These are phyloP conservation scores for Pseudogymnoascus sp. DNA, from an alignment of 2,329 filamentous ascomycete genomes.

Conservation along the genomic window DNA sequence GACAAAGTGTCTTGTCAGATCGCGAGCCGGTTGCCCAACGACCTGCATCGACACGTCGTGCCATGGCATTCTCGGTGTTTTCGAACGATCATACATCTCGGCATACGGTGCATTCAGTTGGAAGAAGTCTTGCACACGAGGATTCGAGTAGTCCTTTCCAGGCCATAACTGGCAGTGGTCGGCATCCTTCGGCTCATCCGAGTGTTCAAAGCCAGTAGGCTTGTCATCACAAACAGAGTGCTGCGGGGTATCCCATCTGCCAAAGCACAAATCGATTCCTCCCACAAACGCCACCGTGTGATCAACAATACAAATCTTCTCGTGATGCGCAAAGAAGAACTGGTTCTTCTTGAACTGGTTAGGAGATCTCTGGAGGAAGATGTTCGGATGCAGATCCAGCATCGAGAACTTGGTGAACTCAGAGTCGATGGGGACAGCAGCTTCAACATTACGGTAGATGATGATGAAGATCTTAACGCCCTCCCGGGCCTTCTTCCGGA, in stretches of 20 bases:
- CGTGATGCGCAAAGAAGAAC: conserved; percentile 98
- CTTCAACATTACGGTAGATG: conserved; percentile 95
- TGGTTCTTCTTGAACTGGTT: conserved; percentile 99
- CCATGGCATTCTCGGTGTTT: conserved; percentile 93
- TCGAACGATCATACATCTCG: conserved; percentile 94
- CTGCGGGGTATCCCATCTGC: conserved; percentile 93
- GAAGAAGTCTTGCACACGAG: conserved; percentile 91
- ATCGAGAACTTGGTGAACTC: conserved; percentile 97
- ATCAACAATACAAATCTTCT: conserved; percentile 95
- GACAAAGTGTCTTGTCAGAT: conserved; percentile 91
- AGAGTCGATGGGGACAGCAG: conserved; percentile 94
- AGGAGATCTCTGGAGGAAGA: conserved; percentile 91
- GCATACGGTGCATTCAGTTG: conserved; percentile 89
- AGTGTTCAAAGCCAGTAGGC: conserved; percentile 83
- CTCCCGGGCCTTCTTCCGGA: conserved; percentile 90
- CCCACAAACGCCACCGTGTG: conserved; percentile 94
- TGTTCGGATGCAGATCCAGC: conserved; percentile 89
- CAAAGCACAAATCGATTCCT: conserved; percentile 93
- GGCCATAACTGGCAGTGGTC: conserved; percentile 96
- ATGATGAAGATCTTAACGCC: conserved; percentile 98
- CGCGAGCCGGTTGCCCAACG: conserved; percentile 88
- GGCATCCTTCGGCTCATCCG: conserved; percentile 71
- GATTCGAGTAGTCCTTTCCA: conserved; percentile 97
- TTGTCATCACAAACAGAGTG: conserved; percentile 90
- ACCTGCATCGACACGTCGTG: conserved; percentile 98